Percentiles rank a stretch among this genome's conserved stretches.
These are phyloP conservation scores for Pseudonitzschia multistriata DNA, from an alignment of 108 stramenopile species.

Conservation along the genomic window DNA sequence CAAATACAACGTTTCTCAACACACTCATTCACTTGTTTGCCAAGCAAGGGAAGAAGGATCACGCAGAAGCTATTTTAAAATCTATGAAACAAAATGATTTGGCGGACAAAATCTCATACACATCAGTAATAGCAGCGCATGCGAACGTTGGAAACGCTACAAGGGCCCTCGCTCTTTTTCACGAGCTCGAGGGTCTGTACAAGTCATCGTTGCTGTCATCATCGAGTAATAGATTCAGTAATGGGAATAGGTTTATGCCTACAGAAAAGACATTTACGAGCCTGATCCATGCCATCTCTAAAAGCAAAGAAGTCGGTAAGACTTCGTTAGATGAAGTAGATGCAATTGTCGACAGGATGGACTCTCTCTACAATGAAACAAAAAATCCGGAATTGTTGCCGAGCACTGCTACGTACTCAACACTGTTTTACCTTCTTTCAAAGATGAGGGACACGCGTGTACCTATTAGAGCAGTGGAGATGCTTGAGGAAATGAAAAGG, in stretches of 20 bases:
- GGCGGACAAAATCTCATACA: constrained; percentile 29
- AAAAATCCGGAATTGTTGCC: constrained; percentile 21
- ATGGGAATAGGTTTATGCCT: constrained; percentile 12
- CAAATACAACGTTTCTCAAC: constrained; percentile 37
- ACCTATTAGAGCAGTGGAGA: constrained; percentile 17
- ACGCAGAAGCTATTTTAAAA: constrained; percentile 23
- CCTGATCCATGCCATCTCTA: constrained; percentile 20
- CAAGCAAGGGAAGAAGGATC: constrained; percentile 21
- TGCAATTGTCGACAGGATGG: constrained; percentile 24
- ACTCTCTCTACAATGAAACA: constrained; percentile 7
- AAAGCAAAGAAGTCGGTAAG: constrained; percentile 12
- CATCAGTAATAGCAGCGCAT: constrained; percentile 21
- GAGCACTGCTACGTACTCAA: constrained; percentile 16
- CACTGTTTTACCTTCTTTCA: constrained; percentile 23
- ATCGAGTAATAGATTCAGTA: not conserved
- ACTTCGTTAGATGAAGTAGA: constrained; percentile 19
- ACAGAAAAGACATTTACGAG: constrained; percentile 27
- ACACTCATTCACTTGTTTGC: constrained; percentile 37
- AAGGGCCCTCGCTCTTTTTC: constrained; percentile 14
- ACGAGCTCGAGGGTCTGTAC: constrained; percentile 20
- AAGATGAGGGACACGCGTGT: constrained; percentile 26
- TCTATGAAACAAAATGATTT: constrained; percentile 23
- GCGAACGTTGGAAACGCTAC: constrained; percentile 27
- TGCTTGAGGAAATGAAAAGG: constrained; percentile 26
- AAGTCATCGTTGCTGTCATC: constrained; percentile 1